Evolutionary conservation across 352 stramenopile species (phyloP).

Genomic region (Phytophthora sansomeana): DNA sequence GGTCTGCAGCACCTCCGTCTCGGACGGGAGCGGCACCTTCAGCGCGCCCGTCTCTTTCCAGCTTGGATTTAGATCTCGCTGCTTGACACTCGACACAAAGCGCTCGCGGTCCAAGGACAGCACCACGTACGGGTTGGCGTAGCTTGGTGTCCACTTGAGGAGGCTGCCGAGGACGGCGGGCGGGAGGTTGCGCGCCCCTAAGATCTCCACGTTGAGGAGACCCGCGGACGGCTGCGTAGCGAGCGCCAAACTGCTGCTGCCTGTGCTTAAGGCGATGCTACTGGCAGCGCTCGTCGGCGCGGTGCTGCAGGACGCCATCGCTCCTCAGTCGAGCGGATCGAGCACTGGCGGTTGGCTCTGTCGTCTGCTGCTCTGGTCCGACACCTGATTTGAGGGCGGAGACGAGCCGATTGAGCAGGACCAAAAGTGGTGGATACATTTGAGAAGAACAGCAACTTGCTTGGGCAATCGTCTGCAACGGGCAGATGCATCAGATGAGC

Average conservation of each 20-base stretch:
- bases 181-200: conserved; percentile 63
- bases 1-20: conserved; percentile 65
- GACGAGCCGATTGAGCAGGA: neutral
- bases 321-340: conserved; percentile 13
- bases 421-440: neutral
- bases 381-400: conserved; percentile 20
- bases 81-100: conserved; percentile 62
- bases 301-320: conserved; percentile 49
- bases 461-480: too few relatives aligned
- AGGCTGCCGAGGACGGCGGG: conserved; percentile 70
- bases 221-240: conserved; percentile 35
- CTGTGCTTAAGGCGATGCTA: neutral
- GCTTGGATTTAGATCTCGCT: conserved; percentile 62
- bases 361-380: conserved; percentile 28
- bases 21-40: conserved; percentile 60
- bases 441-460: too few relatives aligned
- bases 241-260: conserved; percentile 11
- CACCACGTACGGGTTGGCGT: conserved; percentile 73
- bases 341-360: conserved; percentile 16
- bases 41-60: conserved; percentile 72
- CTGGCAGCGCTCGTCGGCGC: conserved; percentile 16
- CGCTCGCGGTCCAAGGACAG: conserved; percentile 60
- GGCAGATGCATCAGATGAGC: too few relatives aligned
- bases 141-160: conserved; percentile 75
- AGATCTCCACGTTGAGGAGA: conserved; percentile 63